phyloP scores from a whole-genome alignment of 257 asterid genomes.

The Solanum phureja region DNA sequence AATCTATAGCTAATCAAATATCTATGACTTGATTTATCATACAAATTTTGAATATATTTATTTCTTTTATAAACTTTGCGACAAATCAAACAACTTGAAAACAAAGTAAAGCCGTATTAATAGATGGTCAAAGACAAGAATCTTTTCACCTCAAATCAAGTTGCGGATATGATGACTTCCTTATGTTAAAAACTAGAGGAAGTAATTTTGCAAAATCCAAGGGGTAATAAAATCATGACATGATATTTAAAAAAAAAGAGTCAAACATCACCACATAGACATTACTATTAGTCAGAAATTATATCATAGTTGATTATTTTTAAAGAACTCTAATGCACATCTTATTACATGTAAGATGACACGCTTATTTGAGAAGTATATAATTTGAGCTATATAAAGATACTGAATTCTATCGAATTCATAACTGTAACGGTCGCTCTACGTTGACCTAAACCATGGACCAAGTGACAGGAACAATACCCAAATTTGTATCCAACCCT shows the following conservation, averaged over 20 bases:
- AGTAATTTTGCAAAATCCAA: neutral
- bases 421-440: neutral
- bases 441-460: slow-evolving; percentile 9
- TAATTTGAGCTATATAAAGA: neutral
- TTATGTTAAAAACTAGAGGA: too few relatives aligned
- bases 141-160: too few relatives aligned
- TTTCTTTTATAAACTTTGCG: neutral
- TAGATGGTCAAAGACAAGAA: too few relatives aligned
- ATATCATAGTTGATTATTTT: neutral
- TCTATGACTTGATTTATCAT: too few relatives aligned
- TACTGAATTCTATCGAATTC: neutral
- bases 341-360: neutral
- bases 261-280: neutral
- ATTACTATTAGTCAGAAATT: neutral
- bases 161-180: too few relatives aligned
- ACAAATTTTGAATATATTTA: too few relatives aligned
- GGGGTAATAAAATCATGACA: neutral
- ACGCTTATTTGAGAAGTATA: neutral
- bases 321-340: neutral
- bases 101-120: too few relatives aligned
- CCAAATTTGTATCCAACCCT: slow-evolving; percentile 8
- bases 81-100: too few relatives aligned
- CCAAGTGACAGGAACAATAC: slow-evolving; percentile 17
- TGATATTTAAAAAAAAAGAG: neutral
- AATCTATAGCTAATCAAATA: too few relatives aligned